Evolutionary conservation across 805 yeast genomes (phyloP).

Genomic region (Candida maltosa): DNA sequence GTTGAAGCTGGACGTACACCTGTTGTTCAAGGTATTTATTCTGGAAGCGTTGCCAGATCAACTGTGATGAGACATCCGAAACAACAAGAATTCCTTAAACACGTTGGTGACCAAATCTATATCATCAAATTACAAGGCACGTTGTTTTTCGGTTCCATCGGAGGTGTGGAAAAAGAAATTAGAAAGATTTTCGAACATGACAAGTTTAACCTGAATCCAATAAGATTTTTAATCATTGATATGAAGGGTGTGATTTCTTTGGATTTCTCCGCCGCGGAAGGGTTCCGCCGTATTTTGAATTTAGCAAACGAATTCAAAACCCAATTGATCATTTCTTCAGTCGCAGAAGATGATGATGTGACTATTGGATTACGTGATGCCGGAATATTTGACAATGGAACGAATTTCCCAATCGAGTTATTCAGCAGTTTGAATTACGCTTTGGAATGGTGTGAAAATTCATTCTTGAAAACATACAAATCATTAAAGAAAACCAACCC

Average conservation of each 20-base stretch:
- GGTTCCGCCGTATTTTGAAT: constrained; percentile 82
- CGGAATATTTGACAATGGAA: constrained; percentile 54
- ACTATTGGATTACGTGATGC: constrained; percentile 76
- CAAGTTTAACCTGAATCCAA: constrained; percentile 51
- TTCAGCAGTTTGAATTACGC: constrained; percentile 83
- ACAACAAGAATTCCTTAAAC: constrained; percentile 78
- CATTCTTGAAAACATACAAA: constrained; percentile 66
- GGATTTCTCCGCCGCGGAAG: constrained; percentile 96
- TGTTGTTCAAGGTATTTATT: constrained; percentile 75
- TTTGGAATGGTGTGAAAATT: constrained; percentile 95
- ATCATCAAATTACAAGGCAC: constrained; percentile 85
- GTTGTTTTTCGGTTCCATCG: constrained; percentile 92
- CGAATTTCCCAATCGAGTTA: constrained; percentile 46
- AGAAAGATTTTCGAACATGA: constrained; percentile 61
- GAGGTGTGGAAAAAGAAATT: constrained; percentile 78
- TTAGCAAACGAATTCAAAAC: constrained; percentile 67
- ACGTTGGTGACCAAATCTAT: constrained; percentile 88
- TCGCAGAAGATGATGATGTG: constrained; percentile 61
- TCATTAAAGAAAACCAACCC: constrained; percentile 21
- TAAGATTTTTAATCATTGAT: constrained; percentile 80
- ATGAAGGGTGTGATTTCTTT: constrained; percentile 76
- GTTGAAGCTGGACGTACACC: constrained; percentile 84
- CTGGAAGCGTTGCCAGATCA: constrained; percentile 86
- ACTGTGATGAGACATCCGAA: constrained; percentile 89
- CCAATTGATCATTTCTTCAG: constrained; percentile 75